Evolutionary conservation across 129 eudicot genomes (phyloP), one percentile per base, ranked within the genome.

Genomic region (Solidago caesia): DNA sequence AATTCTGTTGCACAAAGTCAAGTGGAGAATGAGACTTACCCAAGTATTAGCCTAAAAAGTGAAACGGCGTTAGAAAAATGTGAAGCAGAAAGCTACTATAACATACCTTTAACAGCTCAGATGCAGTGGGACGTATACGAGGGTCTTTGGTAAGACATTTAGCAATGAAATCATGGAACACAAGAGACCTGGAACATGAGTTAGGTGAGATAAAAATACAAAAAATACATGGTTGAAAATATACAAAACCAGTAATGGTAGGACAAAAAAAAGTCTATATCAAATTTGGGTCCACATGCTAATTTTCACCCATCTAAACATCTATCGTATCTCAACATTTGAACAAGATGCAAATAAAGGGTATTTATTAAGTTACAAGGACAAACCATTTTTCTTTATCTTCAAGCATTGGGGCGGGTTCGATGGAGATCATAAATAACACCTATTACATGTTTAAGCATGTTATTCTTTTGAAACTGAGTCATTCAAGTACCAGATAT

Each of bases 331-430:
- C 33, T 70, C 44, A 57, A 12, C 8, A 25, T 59, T 27, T 26
- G 16, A 73, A 60, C 56, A 60, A 62, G 59, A 69, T 41, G 55
- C 16, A 14, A 63, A 79, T 79, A 29, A 33, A 44, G 29, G 13
- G 27, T 65, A 52, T 53, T 71, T 26, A 53, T 71, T 13, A 66
- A 71, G 72, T 79, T 63, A 73, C 51, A 44, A 75, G 57, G 63
- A 78, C 85, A 76, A 39, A 94, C 98, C 98, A 94, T 85, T 94
- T 94, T 76, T 94, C 98, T 85, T 91, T 94, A 79, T 94, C 98
- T 87, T 94, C 97, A 57, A 94, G 98, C 98, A 94, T 94, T 74
- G 98, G 98, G 74, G 98, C 98, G 39, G 98, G 98, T 80, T 94
- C 97, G n/a, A 73, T 88, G 68, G 97, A 90, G 80, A 94, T 94